phyloP scores from a whole-genome alignment of 2,329 filamentous ascomycete genomes.

The Cladosporium phlei region DNA sequence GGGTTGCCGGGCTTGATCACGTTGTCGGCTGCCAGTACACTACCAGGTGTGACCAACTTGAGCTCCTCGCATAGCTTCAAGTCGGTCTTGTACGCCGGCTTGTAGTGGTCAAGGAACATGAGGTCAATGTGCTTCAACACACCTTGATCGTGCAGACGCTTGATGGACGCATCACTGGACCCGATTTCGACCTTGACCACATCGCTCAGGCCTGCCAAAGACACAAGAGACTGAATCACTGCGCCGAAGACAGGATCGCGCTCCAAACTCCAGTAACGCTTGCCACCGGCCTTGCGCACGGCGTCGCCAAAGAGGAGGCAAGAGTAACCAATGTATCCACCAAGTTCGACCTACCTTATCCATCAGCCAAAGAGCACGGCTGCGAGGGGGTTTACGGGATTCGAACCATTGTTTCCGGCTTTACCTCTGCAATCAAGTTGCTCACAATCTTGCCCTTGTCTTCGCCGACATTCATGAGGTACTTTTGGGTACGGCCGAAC shows the following conservation, averaged over 20 bases:
- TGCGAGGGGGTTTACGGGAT: slow-evolving; percentile 2
- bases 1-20: slow-evolving; percentile 68
- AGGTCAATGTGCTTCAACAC: slow-evolving; percentile 59
- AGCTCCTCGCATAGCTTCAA: slow-evolving; percentile 72
- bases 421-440: slow-evolving; percentile 61
- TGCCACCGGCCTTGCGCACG: slow-evolving; percentile 58
- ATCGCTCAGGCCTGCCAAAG: slow-evolving; percentile 67
- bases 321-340: slow-evolving; percentile 78
- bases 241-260: slow-evolving; percentile 68
- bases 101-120: slow-evolving; percentile 77
- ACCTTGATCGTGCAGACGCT: slow-evolving; percentile 53
- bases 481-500: slow-evolving; percentile 60
- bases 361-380: slow-evolving; percentile 19
- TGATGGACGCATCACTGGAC: slow-evolving; percentile 61
- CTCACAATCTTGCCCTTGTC: slow-evolving; percentile 68
- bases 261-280: slow-evolving; percentile 67
- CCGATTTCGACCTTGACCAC: slow-evolving; percentile 68
- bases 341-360: slow-evolving; percentile 59
- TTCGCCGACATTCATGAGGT: slow-evolving; percentile 75
- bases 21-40: slow-evolving; percentile 64
- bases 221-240: slow-evolving; percentile 63
- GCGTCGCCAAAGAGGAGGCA: slow-evolving; percentile 69
- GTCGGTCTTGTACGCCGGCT: slow-evolving; percentile 69
- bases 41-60: slow-evolving; percentile 58
- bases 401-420: slow-evolving; percentile 60